Evolutionary conservation across 768 basidiomycete genomes (phyloP), one percentile per base, ranked within the genome.

Genomic region (Collybia mongolica): DNA sequence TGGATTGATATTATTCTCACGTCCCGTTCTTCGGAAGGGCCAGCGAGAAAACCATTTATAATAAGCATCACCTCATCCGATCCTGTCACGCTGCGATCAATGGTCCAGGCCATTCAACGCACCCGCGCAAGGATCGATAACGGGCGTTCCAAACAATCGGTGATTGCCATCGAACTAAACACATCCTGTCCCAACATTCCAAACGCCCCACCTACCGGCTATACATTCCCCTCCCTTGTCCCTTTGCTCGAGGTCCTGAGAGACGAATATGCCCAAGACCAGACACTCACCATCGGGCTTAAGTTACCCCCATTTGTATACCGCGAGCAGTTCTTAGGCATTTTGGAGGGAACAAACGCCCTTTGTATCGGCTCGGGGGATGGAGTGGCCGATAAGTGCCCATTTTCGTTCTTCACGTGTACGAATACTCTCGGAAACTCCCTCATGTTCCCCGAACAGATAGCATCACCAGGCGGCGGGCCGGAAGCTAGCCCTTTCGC

Each of bases 161-260:
- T 72, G 54, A 70, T 93, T 52, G 91, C 79, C 12, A 68, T 92
- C 58, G 92, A 94, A 66, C 72, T 93, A 60, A 94, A 94, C 65
- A 83, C 89, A 0, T 88, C 84, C 36, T 94, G 92, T 56, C 92
- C 92, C 3, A 94, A 94, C 62, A 87, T 93, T 56, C 67, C 65
- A 9, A 70, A 73, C 20, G 61, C 76, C 3, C 77, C 88, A 0
- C 89, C 88, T 0, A 77, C 84, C 17, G 80, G 87, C 8, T 93
- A 93, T 66, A 66, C 76, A 35, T 74, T 82, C 45, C 39, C 68
- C 1, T 65, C 72, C 1, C 76, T 92, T 45, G 46, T 62, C 0
- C 76, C 82, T 1, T 67, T 89, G 48, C 72, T 93, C 6, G 59
- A 66, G 35, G 73, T 81, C 6, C 71, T 92, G 39, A 74, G 78